phyloP scores from a whole-genome alignment of 441 rosid species.

The Capsella rubella region DNA sequence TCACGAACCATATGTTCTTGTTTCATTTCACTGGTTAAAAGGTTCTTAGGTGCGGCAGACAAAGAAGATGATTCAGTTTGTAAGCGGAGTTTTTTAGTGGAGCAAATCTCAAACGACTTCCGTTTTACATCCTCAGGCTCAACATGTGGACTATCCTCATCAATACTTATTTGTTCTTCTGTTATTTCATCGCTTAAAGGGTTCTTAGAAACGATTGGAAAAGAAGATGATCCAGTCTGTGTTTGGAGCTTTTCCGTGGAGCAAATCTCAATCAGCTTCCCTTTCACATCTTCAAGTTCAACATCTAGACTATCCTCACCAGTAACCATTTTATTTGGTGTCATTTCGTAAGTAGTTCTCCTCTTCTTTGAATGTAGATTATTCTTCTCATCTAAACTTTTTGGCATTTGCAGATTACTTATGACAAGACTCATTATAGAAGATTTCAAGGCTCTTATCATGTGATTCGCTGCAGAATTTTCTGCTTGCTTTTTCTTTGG shows the following conservation, averaged over 20 bases:
- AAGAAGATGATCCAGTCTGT: neutral
- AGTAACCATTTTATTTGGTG: neutral
- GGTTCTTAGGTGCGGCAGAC: neutral
- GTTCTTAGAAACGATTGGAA: neutral
- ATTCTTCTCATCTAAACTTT: neutral
- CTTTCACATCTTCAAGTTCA: neutral
- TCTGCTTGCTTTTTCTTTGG: conserved; percentile 57
- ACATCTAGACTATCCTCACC: neutral
- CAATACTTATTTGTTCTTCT: neutral
- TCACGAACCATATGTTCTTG: neutral
- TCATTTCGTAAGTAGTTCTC: neutral
- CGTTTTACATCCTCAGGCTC: neutral
- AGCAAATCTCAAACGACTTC: neutral
- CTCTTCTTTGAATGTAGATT: neutral
- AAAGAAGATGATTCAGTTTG: neutral
- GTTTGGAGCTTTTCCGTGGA: neutral
- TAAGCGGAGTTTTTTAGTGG: neutral
- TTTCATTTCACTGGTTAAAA: neutral
- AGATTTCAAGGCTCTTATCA: conserved; percentile 52
- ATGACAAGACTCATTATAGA: conserved; percentile 28
- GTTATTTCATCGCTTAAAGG: neutral
- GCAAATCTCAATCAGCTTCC: neutral
- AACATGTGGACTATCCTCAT: neutral
- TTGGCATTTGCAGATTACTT: neutral
- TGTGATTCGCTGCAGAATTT: conserved; percentile 62